These are phyloP conservation scores for Astraeus odoratus DNA, from an alignment of 768 basidiomycete genomes.

Conservation along the genomic window DNA sequence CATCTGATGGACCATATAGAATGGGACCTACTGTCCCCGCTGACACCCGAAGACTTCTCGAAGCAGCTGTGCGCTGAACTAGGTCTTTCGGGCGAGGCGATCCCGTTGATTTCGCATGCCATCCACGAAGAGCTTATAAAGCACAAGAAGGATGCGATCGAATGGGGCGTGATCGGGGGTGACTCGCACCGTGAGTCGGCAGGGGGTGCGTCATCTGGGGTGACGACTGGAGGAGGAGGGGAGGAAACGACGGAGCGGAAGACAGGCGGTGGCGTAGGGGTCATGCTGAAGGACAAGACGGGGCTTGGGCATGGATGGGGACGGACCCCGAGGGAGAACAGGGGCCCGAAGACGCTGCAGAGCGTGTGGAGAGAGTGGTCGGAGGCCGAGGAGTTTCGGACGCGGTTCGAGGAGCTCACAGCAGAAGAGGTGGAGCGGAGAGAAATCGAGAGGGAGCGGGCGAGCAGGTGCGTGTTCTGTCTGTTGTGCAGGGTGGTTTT, in stretches of 20 bases:
- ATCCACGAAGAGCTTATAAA: conserved; percentile 93
- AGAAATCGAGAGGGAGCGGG: conserved; percentile 82
- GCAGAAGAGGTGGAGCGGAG: conserved; percentile 89
- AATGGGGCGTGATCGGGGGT: conserved; percentile 82
- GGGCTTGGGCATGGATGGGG: conserved; percentile 74
- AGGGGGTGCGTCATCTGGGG: background rate
- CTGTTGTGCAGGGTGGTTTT: too few species aligned
- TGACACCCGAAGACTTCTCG: conserved; percentile 86
- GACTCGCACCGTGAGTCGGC: conserved; percentile 32
- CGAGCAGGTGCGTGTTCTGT: conserved; percentile 45
- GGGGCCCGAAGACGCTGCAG: conserved; percentile 74
- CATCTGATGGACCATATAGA: conserved; percentile 95
- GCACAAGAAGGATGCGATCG: conserved; percentile 92
- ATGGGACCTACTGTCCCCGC: conserved; percentile 92
- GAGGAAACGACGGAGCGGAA: background rate
- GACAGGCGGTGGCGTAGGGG: conserved; percentile 2
- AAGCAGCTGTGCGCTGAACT: conserved; percentile 75
- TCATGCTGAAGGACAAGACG: conserved; percentile 74
- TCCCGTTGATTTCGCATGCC: conserved; percentile 87
- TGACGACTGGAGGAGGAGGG: background rate
- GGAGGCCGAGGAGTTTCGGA: conserved; percentile 86
- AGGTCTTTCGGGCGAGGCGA: conserved; percentile 80
- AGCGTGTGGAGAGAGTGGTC: conserved; percentile 96
- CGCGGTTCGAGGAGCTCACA: conserved; percentile 78
- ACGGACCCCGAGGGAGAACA: conserved; percentile 66